Base-by-base conservation (phyloP, 1,284 basidiomycete genomes). In the Hemileia vastatrix region DNA sequence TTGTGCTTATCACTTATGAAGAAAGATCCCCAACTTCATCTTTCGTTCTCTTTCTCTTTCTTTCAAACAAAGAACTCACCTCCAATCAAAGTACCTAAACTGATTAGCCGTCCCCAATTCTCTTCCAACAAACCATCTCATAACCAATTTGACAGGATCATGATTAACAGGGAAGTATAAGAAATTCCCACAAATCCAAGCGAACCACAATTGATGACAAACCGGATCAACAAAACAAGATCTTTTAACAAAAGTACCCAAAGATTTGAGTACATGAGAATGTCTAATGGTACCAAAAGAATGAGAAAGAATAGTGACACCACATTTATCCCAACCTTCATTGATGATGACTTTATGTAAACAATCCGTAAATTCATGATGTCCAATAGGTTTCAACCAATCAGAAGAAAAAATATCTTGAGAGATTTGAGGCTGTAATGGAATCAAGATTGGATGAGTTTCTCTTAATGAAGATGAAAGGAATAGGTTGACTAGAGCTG, bases 211-310 rank as follows among this genome's bases (percentile, higher is more conserved):
- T 54, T 71, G 67, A 49, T 73, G 69, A 52, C 70, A 71, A 4
- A 74, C 71, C 1, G 73, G 73, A 51, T 74, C 73, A 44, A 74
- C 70, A 40, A 74, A 68, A 57, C 71, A 67, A n/a, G 51, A 60
- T 6, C 73, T 61, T n/a, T 63, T 57, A 1, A 75, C 33, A 36
- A 56, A 31, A 2, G 54, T 15, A 6, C 66, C 63, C 18, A 72
- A 49, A 13, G 66, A 67, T 55, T 73, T 73, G 57, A 75, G 59
- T 9, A 75, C 64, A 70, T 71, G 73, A 31, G 69, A 63, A 23
- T 70, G 68, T 0, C 70, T 65, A 13, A 73, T 70, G 3, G 72
- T 72, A 33, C 73, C 73, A 64, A 70, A 72, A 18, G 69, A 71
- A 66, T 75, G 73, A 23, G 70, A 71, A 6, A 75, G 57, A 13